Evolutionary conservation across 306 rosid species (phyloP).

Genomic region (Medicago truncatula): MtrunA17r5.0-ANR NC_053048.1:41942501-41943000

Average conservation of each 20-base stretch:
- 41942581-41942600: no score
- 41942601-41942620: no score
- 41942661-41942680: no score
- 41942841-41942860: constrained; percentile 79
- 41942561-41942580: no score
- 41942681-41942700: no score
- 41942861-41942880: constrained; percentile 61
- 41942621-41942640: no score
- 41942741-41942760: constrained; percentile 81
- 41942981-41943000: constrained; percentile 73
- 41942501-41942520: no score
- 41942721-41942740: constrained; percentile 80
- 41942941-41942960: constrained; percentile 64
- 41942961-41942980: constrained; percentile 80
- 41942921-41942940: constrained; percentile 44
- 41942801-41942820: constrained; percentile 63
- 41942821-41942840: constrained; percentile 88
- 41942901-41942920: constrained; percentile 54
- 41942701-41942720: constrained; percentile 66
- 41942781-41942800: constrained; percentile 34
- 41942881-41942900: constrained; percentile 68
- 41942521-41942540: no score
- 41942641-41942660: no score
- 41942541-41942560: no score
- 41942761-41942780: constrained; percentile 71